Percentiles rank a stretch among this genome's conserved stretches.
Evolutionary conservation across 2,329 filamentous ascomycete genomes (phyloP).

Genomic region (Sphaerulina vaccinii): DNA sequence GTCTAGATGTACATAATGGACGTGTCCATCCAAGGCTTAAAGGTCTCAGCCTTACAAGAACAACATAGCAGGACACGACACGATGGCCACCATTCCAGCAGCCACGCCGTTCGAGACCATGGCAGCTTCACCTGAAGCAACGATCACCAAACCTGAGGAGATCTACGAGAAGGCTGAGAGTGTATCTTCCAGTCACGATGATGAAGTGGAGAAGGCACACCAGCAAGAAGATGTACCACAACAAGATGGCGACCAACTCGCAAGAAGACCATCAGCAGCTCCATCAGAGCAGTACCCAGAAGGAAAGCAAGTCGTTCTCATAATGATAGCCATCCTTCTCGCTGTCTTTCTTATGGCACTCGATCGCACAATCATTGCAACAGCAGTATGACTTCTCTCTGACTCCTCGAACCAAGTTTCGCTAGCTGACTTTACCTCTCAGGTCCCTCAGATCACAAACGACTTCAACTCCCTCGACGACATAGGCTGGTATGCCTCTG

Average conservation of each 20-base stretch:
- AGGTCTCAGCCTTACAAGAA: background rate
- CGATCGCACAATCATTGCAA: slow-evolving; percentile 38
- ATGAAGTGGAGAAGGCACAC: slow-evolving; percentile 2
- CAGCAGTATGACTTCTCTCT: too few species aligned
- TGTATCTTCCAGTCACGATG: slow-evolving; percentile 4
- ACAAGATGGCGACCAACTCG: slow-evolving; percentile 5
- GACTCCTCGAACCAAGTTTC: too few species aligned
- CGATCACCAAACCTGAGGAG: slow-evolving; percentile 3
- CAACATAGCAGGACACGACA: background rate
- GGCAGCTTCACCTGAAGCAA: background rate
- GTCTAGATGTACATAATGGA: background rate
- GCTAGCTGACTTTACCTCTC: too few species aligned
- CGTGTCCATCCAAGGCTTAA: background rate
- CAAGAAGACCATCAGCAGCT: slow-evolving; percentile 20
- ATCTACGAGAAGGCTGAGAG: slow-evolving; percentile 13
- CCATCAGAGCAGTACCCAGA: slow-evolving; percentile 25
- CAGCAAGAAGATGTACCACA: background rate
- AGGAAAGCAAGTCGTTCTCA: slow-evolving; percentile 19
- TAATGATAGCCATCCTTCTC: slow-evolving; percentile 30
- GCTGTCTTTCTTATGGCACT: slow-evolving; percentile 32
- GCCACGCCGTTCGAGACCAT: slow-evolving; percentile 5
- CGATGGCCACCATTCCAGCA: slow-evolving; percentile 12
- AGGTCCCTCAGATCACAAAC: slow-evolving; percentile 42
- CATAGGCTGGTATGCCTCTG: slow-evolving; percentile 42
- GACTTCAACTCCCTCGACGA: slow-evolving; percentile 44